phyloP scores from a whole-genome alignment of 345 rosid species.

The Heritiera fomes region DNA sequence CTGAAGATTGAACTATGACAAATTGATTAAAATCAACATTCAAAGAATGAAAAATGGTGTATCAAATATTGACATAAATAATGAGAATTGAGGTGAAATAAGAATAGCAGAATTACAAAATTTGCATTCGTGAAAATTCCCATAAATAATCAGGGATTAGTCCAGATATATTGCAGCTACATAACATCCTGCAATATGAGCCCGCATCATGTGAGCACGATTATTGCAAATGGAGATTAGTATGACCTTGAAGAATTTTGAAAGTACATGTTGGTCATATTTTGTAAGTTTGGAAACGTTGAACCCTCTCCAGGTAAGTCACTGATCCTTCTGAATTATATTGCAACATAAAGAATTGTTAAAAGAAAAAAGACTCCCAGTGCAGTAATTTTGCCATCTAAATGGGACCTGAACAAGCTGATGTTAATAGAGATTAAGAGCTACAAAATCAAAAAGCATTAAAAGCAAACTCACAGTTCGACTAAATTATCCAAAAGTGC shows the following conservation, averaged over 20 bases:
- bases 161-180: conserved; percentile 42
- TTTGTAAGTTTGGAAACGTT: conserved; percentile 34
- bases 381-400: not conserved
- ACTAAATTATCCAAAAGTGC: conserved; percentile 28
- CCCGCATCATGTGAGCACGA: not conserved
- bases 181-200: conserved; percentile 36
- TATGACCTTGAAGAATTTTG: not conserved
- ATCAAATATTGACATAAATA: not conserved
- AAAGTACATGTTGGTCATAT: conserved; percentile 27
- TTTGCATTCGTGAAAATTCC: conserved; percentile 13
- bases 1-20: not conserved
- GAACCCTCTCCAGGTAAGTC: conserved; percentile 40
- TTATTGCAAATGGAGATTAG: not conserved
- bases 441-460: no score
- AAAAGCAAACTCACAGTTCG: conserved; percentile 39
- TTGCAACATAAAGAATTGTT: not conserved
- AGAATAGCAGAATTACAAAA: conserved; percentile 25
- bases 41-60: not conserved
- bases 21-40: not conserved
- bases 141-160: conserved; percentile 28
- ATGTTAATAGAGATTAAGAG: not conserved
- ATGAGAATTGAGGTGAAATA: not conserved
- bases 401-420: not conserved
- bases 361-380: not conserved
- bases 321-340: conserved; percentile 47